phyloP scores from a whole-genome alignment of 23 red algal species.

The Gracilaria domingensis region DNA sequence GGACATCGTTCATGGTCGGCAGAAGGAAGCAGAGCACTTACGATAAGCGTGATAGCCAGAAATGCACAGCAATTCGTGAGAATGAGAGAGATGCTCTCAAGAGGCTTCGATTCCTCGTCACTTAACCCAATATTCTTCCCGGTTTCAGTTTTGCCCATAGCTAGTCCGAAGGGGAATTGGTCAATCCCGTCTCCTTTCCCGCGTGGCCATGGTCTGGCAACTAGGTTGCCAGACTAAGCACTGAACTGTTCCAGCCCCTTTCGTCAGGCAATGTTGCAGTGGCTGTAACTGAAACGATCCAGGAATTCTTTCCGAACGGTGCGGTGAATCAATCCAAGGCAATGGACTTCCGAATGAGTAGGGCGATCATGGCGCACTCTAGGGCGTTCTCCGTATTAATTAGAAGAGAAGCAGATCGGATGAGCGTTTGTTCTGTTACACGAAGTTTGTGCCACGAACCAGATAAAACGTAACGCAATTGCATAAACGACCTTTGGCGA shows the following conservation, averaged over 20 bases:
- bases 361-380: not conserved
- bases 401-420: not conserved
- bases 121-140: not conserved
- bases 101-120: not conserved
- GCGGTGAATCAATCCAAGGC: not conserved
- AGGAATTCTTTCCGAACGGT: not conserved
- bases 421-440: too few relatives aligned
- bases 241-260: not conserved
- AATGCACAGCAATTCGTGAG: constrained; percentile 47
- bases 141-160: constrained; percentile 35
- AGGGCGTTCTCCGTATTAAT: not conserved
- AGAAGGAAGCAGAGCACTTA: not conserved
- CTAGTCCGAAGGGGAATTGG: not conserved
- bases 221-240: constrained; percentile 24
- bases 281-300: not conserved
- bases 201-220: constrained; percentile 24
- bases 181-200: constrained; percentile 40
- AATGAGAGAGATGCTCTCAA: constrained; percentile 29
- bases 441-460: too few relatives aligned
- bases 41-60: constrained; percentile 26
- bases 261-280: not conserved
- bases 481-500: not conserved
- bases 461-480: not conserved
- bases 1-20: not conserved
- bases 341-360: not conserved